These are phyloP conservation scores for Psilocybe subaeruginosa DNA, from an alignment of 768 basidiomycete species.

Conservation along the genomic window DNA sequence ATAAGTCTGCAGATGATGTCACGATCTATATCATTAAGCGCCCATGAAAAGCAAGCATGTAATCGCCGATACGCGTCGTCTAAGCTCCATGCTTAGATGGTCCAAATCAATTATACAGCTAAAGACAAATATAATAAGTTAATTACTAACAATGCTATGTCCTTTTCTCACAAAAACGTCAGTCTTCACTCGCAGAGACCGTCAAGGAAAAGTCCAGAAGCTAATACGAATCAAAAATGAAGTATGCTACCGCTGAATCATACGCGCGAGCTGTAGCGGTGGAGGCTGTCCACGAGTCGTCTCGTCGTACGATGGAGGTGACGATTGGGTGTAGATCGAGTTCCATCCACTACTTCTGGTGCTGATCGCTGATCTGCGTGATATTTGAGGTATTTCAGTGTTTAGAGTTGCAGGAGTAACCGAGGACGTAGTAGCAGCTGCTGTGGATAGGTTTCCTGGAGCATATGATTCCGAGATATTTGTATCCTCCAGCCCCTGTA, in stretches of 20 bases:
- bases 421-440: not conserved
- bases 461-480: not conserved
- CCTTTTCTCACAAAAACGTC: no score
- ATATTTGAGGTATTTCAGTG: not conserved
- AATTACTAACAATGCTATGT: no score
- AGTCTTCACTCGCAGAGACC: no score
- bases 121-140: no score
- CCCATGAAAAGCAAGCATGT: no score
- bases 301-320: slow-evolving; percentile 19
- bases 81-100: no score
- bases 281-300: slow-evolving; percentile 9
- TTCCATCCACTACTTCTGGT: not conserved
- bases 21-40: no score
- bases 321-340: not conserved
- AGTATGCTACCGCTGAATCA: not conserved
- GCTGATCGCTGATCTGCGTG: not conserved
- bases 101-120: no score
- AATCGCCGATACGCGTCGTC: no score
- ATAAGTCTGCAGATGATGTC: no score
- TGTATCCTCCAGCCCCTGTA: not conserved
- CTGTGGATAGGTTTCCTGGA: not conserved
- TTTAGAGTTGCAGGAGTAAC: not conserved
- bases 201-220: no score
- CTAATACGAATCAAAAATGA: not conserved
- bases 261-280: not conserved